Percentiles rank a stretch among this genome's conserved stretches.
Evolutionary conservation across 306 rosid species (phyloP).

Genomic region (Inga oerstediana): DNA sequence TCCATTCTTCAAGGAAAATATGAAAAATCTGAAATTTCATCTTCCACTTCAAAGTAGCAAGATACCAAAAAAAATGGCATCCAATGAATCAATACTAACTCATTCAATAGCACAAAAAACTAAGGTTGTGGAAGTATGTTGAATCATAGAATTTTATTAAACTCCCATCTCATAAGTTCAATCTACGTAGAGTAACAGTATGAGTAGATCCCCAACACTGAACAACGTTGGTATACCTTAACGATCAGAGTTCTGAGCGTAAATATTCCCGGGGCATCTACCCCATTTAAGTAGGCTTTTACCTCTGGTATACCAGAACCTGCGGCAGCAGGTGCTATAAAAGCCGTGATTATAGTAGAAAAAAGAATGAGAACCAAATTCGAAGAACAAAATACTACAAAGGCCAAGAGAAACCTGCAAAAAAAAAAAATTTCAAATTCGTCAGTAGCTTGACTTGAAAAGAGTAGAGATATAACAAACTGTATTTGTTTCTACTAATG

Average conservation of each 20-base stretch:
- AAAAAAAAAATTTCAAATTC: not conserved
- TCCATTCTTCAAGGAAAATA: conserved; percentile 28
- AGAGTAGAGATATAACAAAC: conserved; percentile 12
- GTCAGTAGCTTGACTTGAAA: conserved; percentile 31
- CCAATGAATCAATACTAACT: not conserved
- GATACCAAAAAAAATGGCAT: not conserved
- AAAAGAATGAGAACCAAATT: conserved; percentile 79
- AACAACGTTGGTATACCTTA: conserved; percentile 53
- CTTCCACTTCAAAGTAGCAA: not conserved
- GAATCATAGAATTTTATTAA: not conserved
- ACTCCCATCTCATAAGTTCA: not conserved
- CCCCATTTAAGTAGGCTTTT: conserved; percentile 94
- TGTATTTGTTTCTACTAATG: not conserved
- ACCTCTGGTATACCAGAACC: conserved; percentile 99
- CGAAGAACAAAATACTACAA: conserved; percentile 62
- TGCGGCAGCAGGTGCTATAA: conserved; percentile 78
- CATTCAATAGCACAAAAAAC: not conserved
- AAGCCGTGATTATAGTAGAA: conserved; percentile 66
- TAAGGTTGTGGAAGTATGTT: not conserved
- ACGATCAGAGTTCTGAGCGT: conserved; percentile 64
- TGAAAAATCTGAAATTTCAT: conserved; percentile 1
- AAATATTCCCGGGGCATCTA: conserved; percentile 85
- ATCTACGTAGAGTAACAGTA: not conserved
- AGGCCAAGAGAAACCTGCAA: conserved; percentile 72
- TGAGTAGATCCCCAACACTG: conserved; percentile 2